Evolutionary conservation across 2,329 filamentous ascomycete species (phyloP), one percentile per base, ranked within the genome.

Genomic region (Ophiocordyceps camponoti-floridani): DNA sequence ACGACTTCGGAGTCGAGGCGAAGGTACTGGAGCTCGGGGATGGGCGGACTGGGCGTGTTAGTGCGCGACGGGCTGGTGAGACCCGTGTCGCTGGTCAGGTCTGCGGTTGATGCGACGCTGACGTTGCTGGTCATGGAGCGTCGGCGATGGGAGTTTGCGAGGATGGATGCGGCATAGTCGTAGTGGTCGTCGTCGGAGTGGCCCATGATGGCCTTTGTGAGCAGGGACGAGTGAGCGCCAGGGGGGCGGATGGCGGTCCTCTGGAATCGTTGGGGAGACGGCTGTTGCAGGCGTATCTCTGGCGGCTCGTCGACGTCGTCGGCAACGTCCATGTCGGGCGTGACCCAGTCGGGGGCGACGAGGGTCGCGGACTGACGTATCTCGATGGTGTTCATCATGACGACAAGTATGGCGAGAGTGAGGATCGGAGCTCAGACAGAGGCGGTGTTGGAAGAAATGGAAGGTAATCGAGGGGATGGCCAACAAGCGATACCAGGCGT

Each of bases 61-160:
- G 85, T 84, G 46, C 86, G 73, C n/a, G 85, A 82, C 40, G 89
- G 87, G 55, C 86, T 95, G 16, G 88, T 94, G 47, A 93, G 66
- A 47, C 85, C 88, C 47, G 84, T 91, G 56, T 95, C 91, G 62
- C 88, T 95, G n/a, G 87, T 95, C 46, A 96, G 70, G 51, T 95
- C 89, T 35, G 84, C 84, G 3, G 86, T 93, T 2, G 88, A 94
- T 41, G 84, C 73, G 47, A 82, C 65, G 63, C 87, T 94, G 52
- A 78, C 67, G 56, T 81, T 89, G 67, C 85, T 93, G 58, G 79
- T 82, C 53, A 82, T 79, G 48, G 83, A 89, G 47, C 77, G 69
- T 52, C 72, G 65, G 47, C 72, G 64, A 31, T 62, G 58, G 19
- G 56, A 58, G 44, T 54, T 55, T n/a, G 54, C 51, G 38, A 62